These are phyloP conservation scores for Cubamyces sp. DNA, from an alignment of 768 basidiomycete species.

Conservation along the genomic window DNA sequence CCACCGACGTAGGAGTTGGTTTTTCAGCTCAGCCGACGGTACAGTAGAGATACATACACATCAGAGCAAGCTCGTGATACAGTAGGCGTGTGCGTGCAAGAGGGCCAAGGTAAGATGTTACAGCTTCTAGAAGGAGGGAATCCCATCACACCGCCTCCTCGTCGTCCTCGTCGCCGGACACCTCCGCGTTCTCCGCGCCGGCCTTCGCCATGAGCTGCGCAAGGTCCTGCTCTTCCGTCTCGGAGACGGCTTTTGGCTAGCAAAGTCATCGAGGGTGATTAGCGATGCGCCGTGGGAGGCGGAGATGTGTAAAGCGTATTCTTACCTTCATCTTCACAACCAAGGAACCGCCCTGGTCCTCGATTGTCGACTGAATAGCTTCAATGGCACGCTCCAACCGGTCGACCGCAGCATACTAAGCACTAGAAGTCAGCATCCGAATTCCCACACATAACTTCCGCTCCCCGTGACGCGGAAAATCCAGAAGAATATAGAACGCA, in stretches of 20 bases:
- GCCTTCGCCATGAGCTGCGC: constrained; percentile 97
- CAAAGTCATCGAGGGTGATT: background rate
- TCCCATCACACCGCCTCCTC: constrained; percentile 50
- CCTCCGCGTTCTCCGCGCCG: constrained; percentile 92
- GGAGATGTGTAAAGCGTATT: too few species aligned
- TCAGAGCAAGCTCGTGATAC: constrained; percentile 16
- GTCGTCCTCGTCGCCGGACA: constrained; percentile 92
- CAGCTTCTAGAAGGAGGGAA: background rate
- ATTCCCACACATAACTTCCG: background rate
- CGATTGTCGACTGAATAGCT: constrained; percentile 83
- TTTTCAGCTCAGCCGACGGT: constrained; percentile 8
- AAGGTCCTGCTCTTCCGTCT: constrained; percentile 96
- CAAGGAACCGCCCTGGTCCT: constrained; percentile 81
- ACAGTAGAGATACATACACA: constrained; percentile 17
- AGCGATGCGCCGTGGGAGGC: too few species aligned
- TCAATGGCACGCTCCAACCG: constrained; percentile 93
- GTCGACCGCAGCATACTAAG: constrained; percentile 87
- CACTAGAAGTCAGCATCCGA: background rate
- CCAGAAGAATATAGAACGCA: background rate
- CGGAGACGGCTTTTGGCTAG: constrained; percentile 96
- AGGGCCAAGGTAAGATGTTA: background rate
- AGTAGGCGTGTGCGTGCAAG: constrained; percentile 1
- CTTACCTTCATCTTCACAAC: constrained; percentile 95
- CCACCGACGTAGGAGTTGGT: background rate
- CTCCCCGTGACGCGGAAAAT: background rate